Evolutionary conservation across 345 rosid genomes (phyloP).

Genomic region (Salix exigua): DNA sequence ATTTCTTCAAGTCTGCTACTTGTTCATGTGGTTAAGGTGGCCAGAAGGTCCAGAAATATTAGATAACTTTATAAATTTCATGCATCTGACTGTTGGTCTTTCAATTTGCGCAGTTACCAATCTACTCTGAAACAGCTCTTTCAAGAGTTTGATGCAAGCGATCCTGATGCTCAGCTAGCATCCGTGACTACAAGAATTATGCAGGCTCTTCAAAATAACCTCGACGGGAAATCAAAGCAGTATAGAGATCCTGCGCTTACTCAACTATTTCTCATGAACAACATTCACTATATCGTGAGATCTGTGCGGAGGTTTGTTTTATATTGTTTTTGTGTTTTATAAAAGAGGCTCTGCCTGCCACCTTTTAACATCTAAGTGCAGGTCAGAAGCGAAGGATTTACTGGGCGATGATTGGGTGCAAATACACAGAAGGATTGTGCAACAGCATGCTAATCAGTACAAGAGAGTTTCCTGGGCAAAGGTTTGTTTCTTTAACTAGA

Average conservation of each 20-base stretch:
- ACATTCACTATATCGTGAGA: conserved; percentile 94
- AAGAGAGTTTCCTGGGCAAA: conserved; percentile 98
- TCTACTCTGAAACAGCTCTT: conserved; percentile 80
- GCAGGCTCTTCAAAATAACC: conserved; percentile 81
- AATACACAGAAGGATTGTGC: conserved; percentile 89
- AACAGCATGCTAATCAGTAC: conserved; percentile 95
- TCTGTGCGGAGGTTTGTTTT: conserved; percentile 76
- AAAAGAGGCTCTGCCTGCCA: neutral
- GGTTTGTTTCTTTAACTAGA: conserved; percentile 36
- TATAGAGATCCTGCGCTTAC: conserved; percentile 90
- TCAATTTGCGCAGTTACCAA: conserved; percentile 56
- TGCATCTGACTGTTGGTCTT: conserved; percentile 14
- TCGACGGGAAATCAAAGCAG: conserved; percentile 94
- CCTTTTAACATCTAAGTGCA: conserved; percentile 22
- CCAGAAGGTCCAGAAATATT: neutral
- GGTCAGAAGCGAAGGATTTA: conserved; percentile 95
- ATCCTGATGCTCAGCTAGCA: conserved; percentile 62
- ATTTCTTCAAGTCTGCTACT: neutral
- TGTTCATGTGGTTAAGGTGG: neutral
- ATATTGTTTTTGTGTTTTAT: conserved; percentile 2
- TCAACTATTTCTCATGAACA: conserved; percentile 94
- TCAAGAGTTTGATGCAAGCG: conserved; percentile 58
- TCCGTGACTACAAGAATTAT: conserved; percentile 73
- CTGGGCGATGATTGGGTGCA: conserved; percentile 99
- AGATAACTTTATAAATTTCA: neutral